Evolutionary conservation across 2,329 filamentous ascomycete genomes (phyloP).

Genomic region (Hypoxylon sp.): DNA sequence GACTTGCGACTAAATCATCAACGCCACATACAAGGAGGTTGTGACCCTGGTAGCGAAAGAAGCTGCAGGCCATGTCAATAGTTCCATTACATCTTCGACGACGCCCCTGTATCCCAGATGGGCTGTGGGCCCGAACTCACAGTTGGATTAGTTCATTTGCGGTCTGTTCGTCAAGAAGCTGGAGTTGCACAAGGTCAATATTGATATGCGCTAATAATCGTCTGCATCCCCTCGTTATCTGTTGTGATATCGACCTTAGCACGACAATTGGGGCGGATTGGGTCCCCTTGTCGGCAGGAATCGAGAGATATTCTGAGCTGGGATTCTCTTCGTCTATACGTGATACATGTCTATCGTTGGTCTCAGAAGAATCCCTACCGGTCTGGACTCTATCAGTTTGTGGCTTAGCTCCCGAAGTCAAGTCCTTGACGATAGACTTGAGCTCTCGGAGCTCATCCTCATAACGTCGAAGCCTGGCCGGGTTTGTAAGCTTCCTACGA

Average conservation of each 20-base stretch:
- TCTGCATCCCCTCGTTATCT: conserved; percentile 51
- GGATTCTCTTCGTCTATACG: conserved; percentile 38
- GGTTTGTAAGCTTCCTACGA: conserved; percentile 12
- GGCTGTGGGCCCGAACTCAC: conserved; percentile 42
- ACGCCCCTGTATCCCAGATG: too few species aligned
- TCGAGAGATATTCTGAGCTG: conserved; percentile 50
- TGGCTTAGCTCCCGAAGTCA: conserved; percentile 32
- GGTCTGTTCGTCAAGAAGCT: conserved; percentile 52
- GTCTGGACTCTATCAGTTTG: conserved; percentile 20
- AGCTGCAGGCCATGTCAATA: conserved; percentile 40
- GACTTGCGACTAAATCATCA: conserved; percentile 54
- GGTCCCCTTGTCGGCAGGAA: conserved; percentile 52
- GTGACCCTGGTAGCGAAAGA: conserved; percentile 52
- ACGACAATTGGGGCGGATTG: conserved; percentile 54
- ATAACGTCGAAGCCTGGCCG: conserved; percentile 47
- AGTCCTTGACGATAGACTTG: conserved; percentile 47
- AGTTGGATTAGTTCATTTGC: conserved; percentile 52
- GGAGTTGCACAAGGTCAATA: conserved; percentile 52
- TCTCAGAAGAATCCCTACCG: conserved; percentile 21
- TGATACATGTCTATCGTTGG: conserved; percentile 25
- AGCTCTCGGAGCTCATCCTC: conserved; percentile 51
- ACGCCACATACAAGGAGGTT: conserved; percentile 49
- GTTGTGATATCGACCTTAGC: conserved; percentile 52
- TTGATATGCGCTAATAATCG: conserved; percentile 50
- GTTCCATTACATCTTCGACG: not conserved